A percentile compares a stretch with the other conserved stretches of the same genome.
Evolutionary conservation across 2,329 filamentous ascomycete genomes (phyloP).

Genomic region (Phaeosphaeriaceae sp.): DNA sequence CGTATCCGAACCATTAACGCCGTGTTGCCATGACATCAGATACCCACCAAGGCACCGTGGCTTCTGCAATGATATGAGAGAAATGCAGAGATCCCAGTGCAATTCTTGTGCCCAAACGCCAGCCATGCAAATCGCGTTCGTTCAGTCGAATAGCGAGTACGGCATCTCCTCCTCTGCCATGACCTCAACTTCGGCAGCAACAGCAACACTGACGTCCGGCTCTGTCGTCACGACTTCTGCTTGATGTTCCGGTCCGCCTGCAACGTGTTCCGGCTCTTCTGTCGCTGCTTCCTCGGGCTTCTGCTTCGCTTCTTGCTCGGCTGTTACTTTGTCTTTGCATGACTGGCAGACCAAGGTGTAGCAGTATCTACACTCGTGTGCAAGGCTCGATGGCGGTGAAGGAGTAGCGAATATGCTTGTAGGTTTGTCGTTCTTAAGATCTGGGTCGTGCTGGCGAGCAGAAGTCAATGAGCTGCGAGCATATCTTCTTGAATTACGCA

Average conservation of each 20-base stretch:
- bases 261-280: background rate
- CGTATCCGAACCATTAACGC: too few relatives aligned
- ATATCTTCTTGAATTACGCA: background rate
- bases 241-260: background rate
- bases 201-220: background rate
- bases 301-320: background rate
- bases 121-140: background rate
- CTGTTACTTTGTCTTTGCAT: conserved; percentile 24
- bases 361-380: conserved; percentile 34
- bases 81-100: background rate
- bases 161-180: background rate
- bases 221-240: background rate
- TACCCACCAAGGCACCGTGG: too few relatives aligned
- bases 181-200: conserved; percentile 5
- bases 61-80: too few relatives aligned
- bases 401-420: conserved; percentile 1
- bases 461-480: conserved; percentile 13
- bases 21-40: too few relatives aligned
- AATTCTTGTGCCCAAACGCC: background rate
- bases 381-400: conserved; percentile 26
- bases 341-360: conserved; percentile 30
- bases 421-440: background rate
- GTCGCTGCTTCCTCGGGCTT: background rate
- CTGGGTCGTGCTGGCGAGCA: background rate
- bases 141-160: background rate